Conservation (phyloP, 305 asterid genomes). For the Fraxinus sp. region DNA sequence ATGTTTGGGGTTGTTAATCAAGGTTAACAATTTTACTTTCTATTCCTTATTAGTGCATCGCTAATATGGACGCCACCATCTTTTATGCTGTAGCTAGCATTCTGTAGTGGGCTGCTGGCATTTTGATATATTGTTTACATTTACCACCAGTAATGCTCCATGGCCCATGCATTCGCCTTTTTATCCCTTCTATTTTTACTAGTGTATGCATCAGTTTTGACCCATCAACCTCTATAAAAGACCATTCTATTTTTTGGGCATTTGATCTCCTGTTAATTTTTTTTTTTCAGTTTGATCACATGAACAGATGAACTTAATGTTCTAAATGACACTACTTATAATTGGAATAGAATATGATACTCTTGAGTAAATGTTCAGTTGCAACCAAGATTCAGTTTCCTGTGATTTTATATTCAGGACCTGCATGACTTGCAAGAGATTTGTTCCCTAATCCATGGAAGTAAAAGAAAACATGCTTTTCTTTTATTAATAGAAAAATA, state of each 20-base stretch:
- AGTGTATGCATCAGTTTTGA: neutral
- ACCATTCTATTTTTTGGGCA: neutral
- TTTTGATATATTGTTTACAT: neutral
- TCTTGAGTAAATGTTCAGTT: neutral
- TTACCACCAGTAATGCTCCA: neutral
- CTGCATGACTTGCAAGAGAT: neutral
- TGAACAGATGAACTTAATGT: neutral
- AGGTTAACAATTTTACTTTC: slow-evolving; percentile 42
- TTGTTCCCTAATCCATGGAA: neutral
- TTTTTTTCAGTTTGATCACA: no score
- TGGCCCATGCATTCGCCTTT: neutral
- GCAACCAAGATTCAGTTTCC: neutral
- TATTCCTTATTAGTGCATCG: neutral
- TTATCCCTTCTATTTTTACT: neutral
- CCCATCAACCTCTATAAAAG: neutral
- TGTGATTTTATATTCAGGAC: neutral
- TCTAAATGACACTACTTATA: neutral
- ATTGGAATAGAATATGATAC: neutral
- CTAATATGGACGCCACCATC: neutral
- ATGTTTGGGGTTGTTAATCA: slow-evolving; percentile 63
- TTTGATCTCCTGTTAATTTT: neutral
- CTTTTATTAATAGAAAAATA: neutral
- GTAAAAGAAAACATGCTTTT: neutral
- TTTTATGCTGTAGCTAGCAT: neutral
- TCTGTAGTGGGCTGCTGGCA: neutral